Evolutionary conservation across 805 yeast genomes (phyloP).

Genomic region (Saturnispora quitensis): DNA sequence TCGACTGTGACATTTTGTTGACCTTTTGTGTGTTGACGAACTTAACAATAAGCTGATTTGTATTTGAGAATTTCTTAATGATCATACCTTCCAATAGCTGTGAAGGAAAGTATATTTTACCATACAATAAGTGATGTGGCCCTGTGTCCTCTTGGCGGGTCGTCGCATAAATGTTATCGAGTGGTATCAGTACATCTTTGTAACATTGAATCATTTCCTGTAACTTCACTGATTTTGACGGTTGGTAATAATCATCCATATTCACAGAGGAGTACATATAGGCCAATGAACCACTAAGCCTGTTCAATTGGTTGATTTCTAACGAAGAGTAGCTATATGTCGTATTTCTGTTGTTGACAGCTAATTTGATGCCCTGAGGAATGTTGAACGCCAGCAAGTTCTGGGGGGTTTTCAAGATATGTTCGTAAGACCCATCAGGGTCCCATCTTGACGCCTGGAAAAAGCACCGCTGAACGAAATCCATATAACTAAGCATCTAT

Average conservation of each 20-base stretch:
- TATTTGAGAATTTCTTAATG: constrained; percentile 49
- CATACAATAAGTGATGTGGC: constrained; percentile 52
- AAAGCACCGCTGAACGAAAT: constrained; percentile 68
- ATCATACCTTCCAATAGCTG: constrained; percentile 82
- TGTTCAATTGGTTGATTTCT: constrained; percentile 52
- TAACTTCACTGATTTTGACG: constrained; percentile 44
- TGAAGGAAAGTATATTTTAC: constrained; percentile 82
- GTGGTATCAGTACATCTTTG: constrained; percentile 19
- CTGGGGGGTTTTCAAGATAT: constrained; percentile 61
- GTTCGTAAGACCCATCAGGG: constrained; percentile 66
- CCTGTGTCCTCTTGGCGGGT: constrained; percentile 1
- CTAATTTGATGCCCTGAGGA: constrained; percentile 59
- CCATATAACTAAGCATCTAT: constrained; percentile 76
- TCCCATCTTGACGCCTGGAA: constrained; percentile 69
- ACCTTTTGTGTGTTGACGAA: constrained; percentile 54
- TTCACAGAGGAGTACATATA: constrained; percentile 66
- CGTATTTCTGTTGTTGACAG: constrained; percentile 62
- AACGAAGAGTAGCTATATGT: constrained; percentile 64
- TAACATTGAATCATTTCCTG: constrained; percentile 68
- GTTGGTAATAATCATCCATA: constrained; percentile 36
- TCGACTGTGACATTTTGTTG: constrained; percentile 20
- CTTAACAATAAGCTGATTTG: constrained; percentile 59
- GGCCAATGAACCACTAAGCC: constrained; percentile 73
- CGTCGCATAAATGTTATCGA: background rate
- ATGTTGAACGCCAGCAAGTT: constrained; percentile 63